phyloP scores from a whole-genome alignment of 2,329 filamentous ascomycete genomes.

The Pseudogymnoascus verrucosus region DNA sequence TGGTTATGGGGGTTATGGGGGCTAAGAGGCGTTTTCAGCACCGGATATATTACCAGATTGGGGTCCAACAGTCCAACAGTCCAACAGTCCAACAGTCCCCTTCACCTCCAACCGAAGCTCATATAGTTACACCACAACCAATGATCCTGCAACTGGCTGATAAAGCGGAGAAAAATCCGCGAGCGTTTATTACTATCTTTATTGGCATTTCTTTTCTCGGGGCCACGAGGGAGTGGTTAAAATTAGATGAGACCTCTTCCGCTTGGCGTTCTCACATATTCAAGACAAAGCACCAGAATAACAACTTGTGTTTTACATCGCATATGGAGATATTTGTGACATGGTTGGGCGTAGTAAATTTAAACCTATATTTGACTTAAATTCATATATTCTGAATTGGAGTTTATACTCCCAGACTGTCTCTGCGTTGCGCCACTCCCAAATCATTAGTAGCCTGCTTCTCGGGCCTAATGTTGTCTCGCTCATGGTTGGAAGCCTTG shows the following conservation, averaged over 20 bases:
- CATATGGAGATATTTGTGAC: neutral
- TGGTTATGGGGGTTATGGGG: neutral
- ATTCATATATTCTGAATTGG: neutral
- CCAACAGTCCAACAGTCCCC: neutral
- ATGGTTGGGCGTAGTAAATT: neutral
- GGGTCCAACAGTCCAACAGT: neutral
- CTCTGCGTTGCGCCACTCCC: no score
- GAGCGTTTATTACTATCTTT: neutral
- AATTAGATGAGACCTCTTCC: neutral
- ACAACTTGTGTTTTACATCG: neutral
- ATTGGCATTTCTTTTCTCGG: neutral
- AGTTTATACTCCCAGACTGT: neutral
- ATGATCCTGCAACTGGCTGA: neutral
- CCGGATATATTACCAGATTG: neutral
- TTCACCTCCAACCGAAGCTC: neutral
- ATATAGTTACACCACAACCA: neutral
- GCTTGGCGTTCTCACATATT: neutral
- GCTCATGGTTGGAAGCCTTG: neutral
- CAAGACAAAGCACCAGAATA: neutral
- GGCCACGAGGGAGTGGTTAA: neutral
- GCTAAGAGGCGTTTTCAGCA: neutral
- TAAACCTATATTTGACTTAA: no score
- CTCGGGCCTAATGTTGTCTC: neutral
- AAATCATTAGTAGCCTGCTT: neutral
- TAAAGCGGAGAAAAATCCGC: neutral